These are phyloP conservation scores for Crithidia fasciculata DNA, from an alignment of 208 protist species.

Conservation along the genomic window DNA sequence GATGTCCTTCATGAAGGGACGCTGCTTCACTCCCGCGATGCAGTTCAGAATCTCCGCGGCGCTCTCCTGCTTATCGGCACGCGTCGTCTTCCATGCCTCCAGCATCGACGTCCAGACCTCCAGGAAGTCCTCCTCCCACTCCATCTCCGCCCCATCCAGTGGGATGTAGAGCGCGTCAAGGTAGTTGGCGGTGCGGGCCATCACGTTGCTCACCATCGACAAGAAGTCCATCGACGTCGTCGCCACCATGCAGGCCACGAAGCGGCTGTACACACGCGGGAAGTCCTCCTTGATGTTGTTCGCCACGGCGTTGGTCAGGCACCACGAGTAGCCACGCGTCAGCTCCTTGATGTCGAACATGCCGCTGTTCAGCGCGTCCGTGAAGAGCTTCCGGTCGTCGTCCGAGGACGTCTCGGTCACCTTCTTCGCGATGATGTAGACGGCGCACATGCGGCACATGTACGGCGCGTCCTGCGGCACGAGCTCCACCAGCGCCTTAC, in stretches of 20 bases:
- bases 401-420: conserved; percentile 49
- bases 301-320: conserved; percentile 68
- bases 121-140: conserved; percentile 86
- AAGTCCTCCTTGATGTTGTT: conserved; percentile 69
- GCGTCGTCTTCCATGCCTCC: conserved; percentile 39
- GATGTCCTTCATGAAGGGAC: conserved; percentile 76
- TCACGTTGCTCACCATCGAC: conserved; percentile 63
- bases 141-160: conserved; percentile 43
- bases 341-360: conserved; percentile 69
- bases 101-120: conserved; percentile 69
- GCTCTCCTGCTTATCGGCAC: conserved; percentile 17
- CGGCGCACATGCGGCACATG: conserved; percentile 61
- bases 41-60: conserved; percentile 55
- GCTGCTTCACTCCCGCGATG: conserved; percentile 53
- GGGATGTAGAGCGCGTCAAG: conserved; percentile 73
- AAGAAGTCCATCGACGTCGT: conserved; percentile 60
- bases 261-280: conserved; percentile 70
- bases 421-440: conserved; percentile 70
- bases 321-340: conserved; percentile 80
- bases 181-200: conserved; percentile 84
- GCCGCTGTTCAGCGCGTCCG: conserved; percentile 42
- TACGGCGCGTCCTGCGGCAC: conserved; percentile 50
- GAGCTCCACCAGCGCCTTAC: conserved; percentile 41
- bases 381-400: conserved; percentile 58
- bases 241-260: conserved; percentile 46